Evolutionary conservation across 2,329 filamentous ascomycete genomes (phyloP), one percentile per base, ranked within the genome.

Genomic region (Teratosphaeria epicoccoides): DNA sequence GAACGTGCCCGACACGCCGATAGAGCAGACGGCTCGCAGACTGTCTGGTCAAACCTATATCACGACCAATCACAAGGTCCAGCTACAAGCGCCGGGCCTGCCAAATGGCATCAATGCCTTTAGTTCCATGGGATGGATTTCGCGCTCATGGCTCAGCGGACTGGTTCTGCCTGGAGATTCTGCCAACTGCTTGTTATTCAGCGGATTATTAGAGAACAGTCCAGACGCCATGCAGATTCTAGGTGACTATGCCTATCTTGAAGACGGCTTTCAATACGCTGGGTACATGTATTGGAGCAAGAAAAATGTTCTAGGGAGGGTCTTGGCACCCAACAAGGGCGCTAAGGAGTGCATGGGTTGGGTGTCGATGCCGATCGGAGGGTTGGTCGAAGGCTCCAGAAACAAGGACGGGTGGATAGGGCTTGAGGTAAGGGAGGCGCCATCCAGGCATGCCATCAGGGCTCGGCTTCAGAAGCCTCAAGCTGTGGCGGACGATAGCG

Each of bases 231-330:
- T 80, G 6, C 60, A 66, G 20, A 64, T 64, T 24, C 66, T 81
- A 1, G 78, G 78, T 0, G 70, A 76, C 11, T 68, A 70, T 6
- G 75, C 73, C 0, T 76, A 77, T 56, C 65, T 81, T 0, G 74
- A 78, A 49, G 76, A 77, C 20, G 79, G 78, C 2, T 79, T 82
- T 54, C 61, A 76, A 22, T 78, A 77, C 53, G 58, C 66, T 6
- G 69, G 66, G 3, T 68, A 68, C 28, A 76, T 72, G 46, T 82
- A 75, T 71, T 82, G 78, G 78, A 80, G 77, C 60, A 80, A 79
- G 60, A 68, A 68, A 43, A 78, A 73, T 37, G 68, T 81, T 26
- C 70, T 79, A n/a, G 76, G 75, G 0, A 71, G 77, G 24, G 75
- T 81, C 0, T 53, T 82, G 24, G 73, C 73, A 28, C 70, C 73